phyloP scores from a whole-genome alignment of 805 yeast genomes.

The Ogataea paraovalis region DNA sequence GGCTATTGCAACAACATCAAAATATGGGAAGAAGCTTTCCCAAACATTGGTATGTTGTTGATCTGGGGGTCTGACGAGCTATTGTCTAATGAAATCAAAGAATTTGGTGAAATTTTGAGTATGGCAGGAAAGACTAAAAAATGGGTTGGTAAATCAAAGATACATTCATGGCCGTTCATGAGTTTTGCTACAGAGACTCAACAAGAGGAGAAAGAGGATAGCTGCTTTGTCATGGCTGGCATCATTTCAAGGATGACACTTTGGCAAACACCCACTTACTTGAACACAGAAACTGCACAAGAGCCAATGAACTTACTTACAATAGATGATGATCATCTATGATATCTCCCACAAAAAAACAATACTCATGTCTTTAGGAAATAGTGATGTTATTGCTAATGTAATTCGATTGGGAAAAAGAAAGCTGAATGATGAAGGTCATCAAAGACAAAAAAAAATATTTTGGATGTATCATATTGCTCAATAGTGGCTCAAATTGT shows the following conservation, averaged over 20 bases:
- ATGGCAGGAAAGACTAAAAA: conserved; percentile 31
- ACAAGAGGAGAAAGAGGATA: conserved; percentile 40
- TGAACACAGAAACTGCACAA: conserved; percentile 18
- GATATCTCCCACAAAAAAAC: neutral
- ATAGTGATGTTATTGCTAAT: too few relatives aligned
- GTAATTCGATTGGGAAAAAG: too few relatives aligned
- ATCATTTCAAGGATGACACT: conserved; percentile 41
- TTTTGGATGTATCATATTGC: too few relatives aligned
- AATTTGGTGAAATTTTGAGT: conserved; percentile 26
- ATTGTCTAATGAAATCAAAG: conserved; percentile 34
- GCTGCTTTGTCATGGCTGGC: conserved; percentile 36
- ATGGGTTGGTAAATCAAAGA: conserved; percentile 31
- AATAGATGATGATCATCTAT: conserved; percentile 30
- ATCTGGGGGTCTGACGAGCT: conserved; percentile 43
- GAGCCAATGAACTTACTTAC: conserved; percentile 33
- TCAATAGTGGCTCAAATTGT: too few relatives aligned
- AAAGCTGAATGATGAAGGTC: too few relatives aligned
- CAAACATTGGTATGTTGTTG: conserved; percentile 37
- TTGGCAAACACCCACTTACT: conserved; percentile 34
- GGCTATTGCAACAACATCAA: conserved; percentile 26
- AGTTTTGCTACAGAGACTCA: conserved; percentile 38
- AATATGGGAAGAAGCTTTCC: conserved; percentile 40
- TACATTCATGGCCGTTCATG: conserved; percentile 49
- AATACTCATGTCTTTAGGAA: neutral
- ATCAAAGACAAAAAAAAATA: too few relatives aligned